Evolutionary conservation across 768 basidiomycete species (phyloP).

Genomic region (Psilocybe azurescens): DNA sequence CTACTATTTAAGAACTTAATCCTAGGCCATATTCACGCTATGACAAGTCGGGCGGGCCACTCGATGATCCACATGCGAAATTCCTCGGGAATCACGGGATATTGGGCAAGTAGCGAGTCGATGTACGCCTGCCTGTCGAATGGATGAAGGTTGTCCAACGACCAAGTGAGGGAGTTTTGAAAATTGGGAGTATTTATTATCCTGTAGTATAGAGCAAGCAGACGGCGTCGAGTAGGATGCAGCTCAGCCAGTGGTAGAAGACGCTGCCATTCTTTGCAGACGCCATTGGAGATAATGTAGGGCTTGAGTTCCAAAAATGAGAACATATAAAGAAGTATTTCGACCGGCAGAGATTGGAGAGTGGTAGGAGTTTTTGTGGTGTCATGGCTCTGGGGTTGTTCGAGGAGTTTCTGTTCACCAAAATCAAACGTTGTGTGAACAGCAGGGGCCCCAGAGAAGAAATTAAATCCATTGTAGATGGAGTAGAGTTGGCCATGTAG

Average conservation of each 20-base stretch:
- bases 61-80: constrained; percentile 13
- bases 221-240: background rate
- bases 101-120: background rate
- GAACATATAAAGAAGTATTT: background rate
- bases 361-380: background rate
- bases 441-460: too few species aligned
- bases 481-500: too few species aligned
- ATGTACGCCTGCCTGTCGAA: constrained; percentile 13
- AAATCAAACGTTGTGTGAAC: too few species aligned
- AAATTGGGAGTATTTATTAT: background rate
- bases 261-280: constrained; percentile 1
- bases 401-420: too few species aligned
- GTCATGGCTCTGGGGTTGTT: too few species aligned
- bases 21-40: constrained; percentile 12
- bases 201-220: background rate
- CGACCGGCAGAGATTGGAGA: background rate
- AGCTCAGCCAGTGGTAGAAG: background rate
- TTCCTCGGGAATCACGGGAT: constrained; percentile 2
- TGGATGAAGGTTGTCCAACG: background rate
- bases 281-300: background rate
- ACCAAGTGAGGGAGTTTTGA: background rate
- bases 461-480: too few species aligned
- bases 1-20: background rate
- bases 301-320: constrained; percentile 8
- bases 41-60: constrained; percentile 3